These are phyloP conservation scores for Auriscalpium vulgare DNA, from an alignment of 768 basidiomycete genomes.

Conservation along the genomic window DNA sequence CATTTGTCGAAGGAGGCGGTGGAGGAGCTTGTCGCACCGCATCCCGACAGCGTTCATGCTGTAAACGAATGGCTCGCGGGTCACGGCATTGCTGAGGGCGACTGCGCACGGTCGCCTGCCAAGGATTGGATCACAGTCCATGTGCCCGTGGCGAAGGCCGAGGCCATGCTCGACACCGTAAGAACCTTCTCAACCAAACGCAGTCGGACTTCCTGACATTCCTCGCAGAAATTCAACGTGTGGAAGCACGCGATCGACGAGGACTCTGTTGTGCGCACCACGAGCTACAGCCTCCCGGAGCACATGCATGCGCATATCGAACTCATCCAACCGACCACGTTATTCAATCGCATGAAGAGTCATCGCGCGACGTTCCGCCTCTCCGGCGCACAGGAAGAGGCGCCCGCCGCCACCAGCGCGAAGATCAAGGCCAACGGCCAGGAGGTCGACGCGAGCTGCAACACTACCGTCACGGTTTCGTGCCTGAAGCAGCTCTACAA, in stretches of 20 bases:
- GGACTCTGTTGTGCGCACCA: conserved; percentile 55
- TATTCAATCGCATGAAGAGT: conserved; percentile 44
- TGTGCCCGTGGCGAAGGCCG: conserved; percentile 50
- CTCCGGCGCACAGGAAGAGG: background rate
- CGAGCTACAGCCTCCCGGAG: conserved; percentile 57
- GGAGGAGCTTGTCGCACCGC: conserved; percentile 46
- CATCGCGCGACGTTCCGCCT: conserved; percentile 34
- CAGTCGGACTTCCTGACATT: background rate
- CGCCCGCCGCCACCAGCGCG: background rate
- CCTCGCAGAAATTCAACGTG: conserved; percentile 47
- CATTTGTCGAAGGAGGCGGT: conserved; percentile 49
- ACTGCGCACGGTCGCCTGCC: conserved; percentile 40
- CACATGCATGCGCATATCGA: conserved; percentile 54
- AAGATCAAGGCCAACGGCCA: conserved; percentile 5
- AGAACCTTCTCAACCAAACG: conserved; percentile 9
- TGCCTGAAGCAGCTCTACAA: too few species aligned
- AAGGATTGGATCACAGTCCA: conserved; percentile 61
- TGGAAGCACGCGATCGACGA: conserved; percentile 50
- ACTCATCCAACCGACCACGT: conserved; percentile 65
- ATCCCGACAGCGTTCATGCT: conserved; percentile 33
- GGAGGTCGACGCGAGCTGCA: conserved; percentile 24
- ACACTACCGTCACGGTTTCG: conserved; percentile 23
- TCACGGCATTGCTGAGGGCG: conserved; percentile 42
- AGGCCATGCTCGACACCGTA: conserved; percentile 67
- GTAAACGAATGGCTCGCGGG: conserved; percentile 57